phyloP scores from a whole-genome alignment of 495 filamentous ascomycete genomes.

The Schizothecium vesticola region DNA sequence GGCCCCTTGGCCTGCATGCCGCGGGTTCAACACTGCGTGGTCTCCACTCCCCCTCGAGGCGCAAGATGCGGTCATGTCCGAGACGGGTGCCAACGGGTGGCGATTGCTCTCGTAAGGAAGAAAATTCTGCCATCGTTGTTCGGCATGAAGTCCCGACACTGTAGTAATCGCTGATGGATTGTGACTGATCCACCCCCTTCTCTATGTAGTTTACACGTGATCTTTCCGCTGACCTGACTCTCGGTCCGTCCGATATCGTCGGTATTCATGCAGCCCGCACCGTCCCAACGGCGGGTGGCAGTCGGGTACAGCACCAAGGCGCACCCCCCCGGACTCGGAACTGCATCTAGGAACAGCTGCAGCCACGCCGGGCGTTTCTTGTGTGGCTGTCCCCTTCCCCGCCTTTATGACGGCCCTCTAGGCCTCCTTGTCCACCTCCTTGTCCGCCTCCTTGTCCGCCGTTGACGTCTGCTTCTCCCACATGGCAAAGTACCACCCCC shows the following conservation, averaged over 20 bases:
- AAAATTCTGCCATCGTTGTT: background rate
- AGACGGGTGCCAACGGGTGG: background rate
- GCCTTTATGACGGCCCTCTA: background rate
- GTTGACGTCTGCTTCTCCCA: constrained; percentile 68
- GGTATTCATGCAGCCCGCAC: background rate
- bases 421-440: background rate
- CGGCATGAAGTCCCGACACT: background rate
- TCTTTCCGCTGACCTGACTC: background rate
- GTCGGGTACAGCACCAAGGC: background rate
- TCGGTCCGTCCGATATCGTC: background rate
- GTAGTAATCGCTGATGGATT: background rate
- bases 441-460: constrained; percentile 6
- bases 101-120: background rate
- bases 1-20: background rate
- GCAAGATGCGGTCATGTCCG: background rate
- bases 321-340: background rate
- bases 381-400: too few species aligned
- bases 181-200: background rate
- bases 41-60: background rate
- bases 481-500: constrained; percentile 79
- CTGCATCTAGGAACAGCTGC: background rate
- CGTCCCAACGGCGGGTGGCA: background rate
- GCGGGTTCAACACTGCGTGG: background rate
- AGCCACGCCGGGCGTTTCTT: background rate
- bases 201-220: background rate